These are phyloP conservation scores for Nymphaea colorata DNA, from an alignment of 164 flowering plant species.

Conservation along the genomic window DNA sequence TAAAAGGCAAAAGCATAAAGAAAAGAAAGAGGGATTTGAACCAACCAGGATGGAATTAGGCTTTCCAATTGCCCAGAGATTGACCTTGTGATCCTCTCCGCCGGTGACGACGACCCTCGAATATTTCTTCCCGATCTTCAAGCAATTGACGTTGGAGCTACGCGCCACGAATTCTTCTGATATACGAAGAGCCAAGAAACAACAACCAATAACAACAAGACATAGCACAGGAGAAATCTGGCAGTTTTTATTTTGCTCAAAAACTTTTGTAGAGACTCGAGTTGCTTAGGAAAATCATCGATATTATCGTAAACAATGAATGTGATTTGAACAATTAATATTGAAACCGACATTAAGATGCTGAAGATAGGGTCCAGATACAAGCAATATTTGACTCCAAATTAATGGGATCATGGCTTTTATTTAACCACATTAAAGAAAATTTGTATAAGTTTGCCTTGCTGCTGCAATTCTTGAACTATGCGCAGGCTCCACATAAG, in stretches of 20 bases:
- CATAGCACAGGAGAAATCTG: background rate
- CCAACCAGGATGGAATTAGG: conserved; percentile 84
- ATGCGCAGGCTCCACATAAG: too few species aligned
- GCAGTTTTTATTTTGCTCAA: background rate
- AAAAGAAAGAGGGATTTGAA: conserved; percentile 5
- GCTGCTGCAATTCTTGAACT: too few species aligned
- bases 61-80: conserved; percentile 96
- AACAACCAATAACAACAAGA: background rate
- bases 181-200: conserved; percentile 17
- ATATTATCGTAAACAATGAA: too few species aligned
- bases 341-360: too few species aligned
- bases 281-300: too few species aligned
- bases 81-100: conserved; percentile 96
- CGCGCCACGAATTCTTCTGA: conserved; percentile 98
- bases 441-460: too few species aligned
- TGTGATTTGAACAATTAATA: too few species aligned
- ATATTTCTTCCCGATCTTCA: conserved; percentile 86
- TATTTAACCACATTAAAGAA: too few species aligned
- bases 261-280: background rate
- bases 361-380: too few species aligned
- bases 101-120: conserved; percentile 93
- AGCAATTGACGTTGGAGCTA: conserved; percentile 73
- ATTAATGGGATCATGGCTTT: too few species aligned
- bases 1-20: too few species aligned
- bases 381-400: too few species aligned